Conservation (phyloP, 495 filamentous ascomycete species). For the Pseudoneurospora amorphoporcata region DNA sequence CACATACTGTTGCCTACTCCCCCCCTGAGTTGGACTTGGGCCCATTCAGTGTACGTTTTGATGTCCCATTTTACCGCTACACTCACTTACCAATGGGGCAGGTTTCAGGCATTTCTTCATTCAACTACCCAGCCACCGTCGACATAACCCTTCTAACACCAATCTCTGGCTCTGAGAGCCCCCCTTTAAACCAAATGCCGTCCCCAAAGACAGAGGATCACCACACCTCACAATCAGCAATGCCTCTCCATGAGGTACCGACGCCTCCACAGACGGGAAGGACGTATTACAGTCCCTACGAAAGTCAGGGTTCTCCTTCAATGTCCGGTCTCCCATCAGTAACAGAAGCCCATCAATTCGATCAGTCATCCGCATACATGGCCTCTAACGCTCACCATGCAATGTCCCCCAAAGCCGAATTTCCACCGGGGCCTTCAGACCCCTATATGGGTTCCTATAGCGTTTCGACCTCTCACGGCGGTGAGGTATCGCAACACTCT, state of each 20-base stretch:
- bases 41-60: constrained; percentile 22
- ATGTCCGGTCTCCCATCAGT: constrained; percentile 22
- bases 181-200: constrained; percentile 29
- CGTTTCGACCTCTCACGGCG: constrained; percentile 17
- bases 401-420: constrained; percentile 21
- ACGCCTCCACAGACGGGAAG: constrained; percentile 35
- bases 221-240: constrained; percentile 14
- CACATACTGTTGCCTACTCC: constrained; percentile 15
- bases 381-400: constrained; percentile 20
- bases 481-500: constrained; percentile 18
- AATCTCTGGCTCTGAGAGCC: constrained; percentile 33
- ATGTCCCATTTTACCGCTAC: not conserved
- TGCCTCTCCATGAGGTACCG: constrained; percentile 27
- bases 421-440: constrained; percentile 18
- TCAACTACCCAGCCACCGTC: constrained; percentile 31
- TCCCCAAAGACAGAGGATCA: constrained; percentile 27
- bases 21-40: constrained; percentile 17
- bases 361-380: constrained; percentile 19
- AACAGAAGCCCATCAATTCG: constrained; percentile 17
- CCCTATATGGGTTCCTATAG: constrained; percentile 23
- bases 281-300: constrained; percentile 28
- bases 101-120: constrained; percentile 30
- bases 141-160: constrained; percentile 38
- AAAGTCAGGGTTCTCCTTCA: constrained; percentile 28
- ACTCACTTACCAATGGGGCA: constrained; percentile 7